Percentiles rank a stretch among this genome's conserved stretches.
Evolutionary conservation across 352 stramenopile genomes (phyloP).

Genomic region (Phytophthora foliorum): DNA sequence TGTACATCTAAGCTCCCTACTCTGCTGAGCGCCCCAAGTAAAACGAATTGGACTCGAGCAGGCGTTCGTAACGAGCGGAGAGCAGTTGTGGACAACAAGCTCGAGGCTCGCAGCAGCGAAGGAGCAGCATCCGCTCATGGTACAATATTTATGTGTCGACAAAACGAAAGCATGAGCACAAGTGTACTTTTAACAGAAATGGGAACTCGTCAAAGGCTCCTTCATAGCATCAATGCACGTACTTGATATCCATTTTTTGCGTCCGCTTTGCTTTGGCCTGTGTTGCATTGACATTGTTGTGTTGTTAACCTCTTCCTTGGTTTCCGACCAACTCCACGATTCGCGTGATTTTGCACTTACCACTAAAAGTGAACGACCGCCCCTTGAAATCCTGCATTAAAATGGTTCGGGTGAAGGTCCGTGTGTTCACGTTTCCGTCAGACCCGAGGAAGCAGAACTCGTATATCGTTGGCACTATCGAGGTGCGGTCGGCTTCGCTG

Average conservation of each 20-base stretch:
- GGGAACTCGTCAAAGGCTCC: constrained; percentile 28
- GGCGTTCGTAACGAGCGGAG: constrained; percentile 16
- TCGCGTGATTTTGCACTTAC: not conserved
- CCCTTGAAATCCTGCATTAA: constrained; percentile 2
- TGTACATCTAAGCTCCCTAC: constrained; percentile 68
- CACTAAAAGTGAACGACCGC: not conserved
- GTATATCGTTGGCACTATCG: constrained; percentile 75
- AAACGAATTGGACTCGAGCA: constrained; percentile 18
- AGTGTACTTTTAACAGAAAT: constrained; percentile 33
- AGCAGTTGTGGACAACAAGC: not conserved
- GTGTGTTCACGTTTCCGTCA: constrained; percentile 82
- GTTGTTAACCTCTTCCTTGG: not conserved
- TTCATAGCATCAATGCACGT: constrained; percentile 21
- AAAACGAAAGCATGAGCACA: constrained; percentile 20
- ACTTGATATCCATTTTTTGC: constrained; percentile 10
- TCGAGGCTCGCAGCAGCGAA: not conserved
- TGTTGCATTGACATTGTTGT: not conserved
- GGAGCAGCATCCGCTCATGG: constrained; percentile 14
- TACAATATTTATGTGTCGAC: constrained; percentile 47
- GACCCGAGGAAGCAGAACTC: constrained; percentile 78
- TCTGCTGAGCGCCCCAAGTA: not conserved
- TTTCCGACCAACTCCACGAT: not conserved
- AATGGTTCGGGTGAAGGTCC: constrained; percentile 66
- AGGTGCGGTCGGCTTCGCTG: constrained; percentile 36
- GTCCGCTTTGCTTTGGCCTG: too few species aligned